Base-by-base conservation (phyloP, 345 rosid species). In the Triadica sebifera region DNA sequence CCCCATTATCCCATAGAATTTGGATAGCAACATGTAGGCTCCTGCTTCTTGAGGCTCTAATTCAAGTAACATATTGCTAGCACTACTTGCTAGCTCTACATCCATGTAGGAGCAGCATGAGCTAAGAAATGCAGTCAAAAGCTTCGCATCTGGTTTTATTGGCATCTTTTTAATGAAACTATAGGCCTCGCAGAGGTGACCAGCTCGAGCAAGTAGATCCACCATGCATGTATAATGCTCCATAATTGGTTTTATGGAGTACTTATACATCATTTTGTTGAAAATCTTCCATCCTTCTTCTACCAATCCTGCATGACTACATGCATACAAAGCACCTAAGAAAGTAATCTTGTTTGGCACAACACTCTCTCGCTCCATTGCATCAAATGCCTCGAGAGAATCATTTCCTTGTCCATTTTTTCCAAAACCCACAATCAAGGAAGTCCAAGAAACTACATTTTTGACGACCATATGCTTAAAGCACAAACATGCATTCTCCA, bases 201-300 rank as follows among this genome's bases (percentile, higher is more conserved):
- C 81, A 0, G 81, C 74, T 69, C 78, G 70, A 50, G 74, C 77
- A 8, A 78, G 73, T 16, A 73, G 69, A 61, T 78, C 81, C 43
- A 78, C 81, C 81, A 78, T 78, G 62, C 69, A 66, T 9, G 81
- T 78, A 51, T 78, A 57, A 73, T 78, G 81, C 77, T 78, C 77
- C 77, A 73, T 73, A 1, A 50, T 59, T 19, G 81, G 81, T 37
- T 41, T 72, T 11, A 78, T 47, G 39, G 69, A 73, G 77, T 78
- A 78, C n/a, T 63, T 78, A 12, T 62, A 13, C 1, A 73, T 41
- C 77, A 57, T 71, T 11, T 2, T 65, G 58, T 66, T 72, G 57
- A 71, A 77, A 22, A 57, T 39, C 19, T 49, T 60, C 72, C 67
- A 56, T 46, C 80, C 80, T 68, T 78, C 65, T 25, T 68, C 69